Conservation (phyloP, 2,329 filamentous ascomycete species). For the Aspergillus flavus region DNA sequence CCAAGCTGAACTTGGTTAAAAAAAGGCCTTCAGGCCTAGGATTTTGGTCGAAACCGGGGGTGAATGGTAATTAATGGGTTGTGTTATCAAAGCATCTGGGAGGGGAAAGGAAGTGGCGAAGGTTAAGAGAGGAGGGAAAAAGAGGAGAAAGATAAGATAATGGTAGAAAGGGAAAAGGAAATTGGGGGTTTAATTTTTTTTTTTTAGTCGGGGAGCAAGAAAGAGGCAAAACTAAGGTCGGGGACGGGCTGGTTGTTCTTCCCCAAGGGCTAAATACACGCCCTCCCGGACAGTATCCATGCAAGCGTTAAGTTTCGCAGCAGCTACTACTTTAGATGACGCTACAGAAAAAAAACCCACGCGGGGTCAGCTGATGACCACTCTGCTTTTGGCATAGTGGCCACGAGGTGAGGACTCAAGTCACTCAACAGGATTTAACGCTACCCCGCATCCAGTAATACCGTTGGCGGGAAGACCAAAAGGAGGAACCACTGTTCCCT, state of each 20-base stretch:
- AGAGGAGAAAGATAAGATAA: constrained; percentile 6
- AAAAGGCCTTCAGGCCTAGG: constrained; percentile 8
- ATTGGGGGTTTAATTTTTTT: not conserved
- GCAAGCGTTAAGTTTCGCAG: not conserved
- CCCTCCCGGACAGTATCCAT: not conserved
- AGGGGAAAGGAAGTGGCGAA: not conserved
- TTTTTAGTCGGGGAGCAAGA: not conserved
- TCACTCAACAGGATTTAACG: constrained; percentile 7
- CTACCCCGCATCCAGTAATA: constrained; percentile 27
- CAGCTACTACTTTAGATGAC: not conserved
- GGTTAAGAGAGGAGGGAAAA: not conserved
- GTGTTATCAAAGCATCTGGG: not conserved
- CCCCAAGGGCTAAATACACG: not conserved
- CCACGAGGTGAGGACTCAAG: constrained; percentile 7
- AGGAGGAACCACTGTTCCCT: not conserved
- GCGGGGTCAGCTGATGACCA: constrained; percentile 27
- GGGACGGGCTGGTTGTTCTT: not conserved
- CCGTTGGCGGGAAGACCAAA: constrained; percentile 11
- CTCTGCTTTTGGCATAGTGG: constrained; percentile 15
- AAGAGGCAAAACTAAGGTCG: constrained; percentile 2
- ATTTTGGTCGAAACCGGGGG: not conserved
- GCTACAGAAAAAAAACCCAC: constrained; percentile 15
- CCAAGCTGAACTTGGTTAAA: constrained; percentile 13
- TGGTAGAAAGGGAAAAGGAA: not conserved
- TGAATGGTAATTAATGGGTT: not conserved